Evolutionary conservation across 441 rosid genomes (phyloP), one percentile per base, ranked within the genome.

Genomic region (Populus hybrid): DNA sequence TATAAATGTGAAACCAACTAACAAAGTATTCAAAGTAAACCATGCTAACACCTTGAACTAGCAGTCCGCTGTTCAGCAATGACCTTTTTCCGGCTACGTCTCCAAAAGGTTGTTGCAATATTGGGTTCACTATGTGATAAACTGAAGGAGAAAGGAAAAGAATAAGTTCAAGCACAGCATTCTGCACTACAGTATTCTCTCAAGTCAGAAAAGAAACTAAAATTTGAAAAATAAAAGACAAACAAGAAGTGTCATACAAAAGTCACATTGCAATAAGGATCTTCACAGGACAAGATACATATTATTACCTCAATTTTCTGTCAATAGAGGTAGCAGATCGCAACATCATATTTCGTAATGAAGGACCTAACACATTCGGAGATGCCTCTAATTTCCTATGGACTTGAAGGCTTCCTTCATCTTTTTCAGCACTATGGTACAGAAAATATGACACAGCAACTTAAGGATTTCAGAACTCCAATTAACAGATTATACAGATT

Each of bases 11-110:
- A 63, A 76, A 67, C 32, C 59, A 74, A 76, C 38, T 74, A 46
- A 75, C 14, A 74, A 74, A 84, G 82, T 77, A 79, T 82, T 76
- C 69, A 81, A 68, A 79, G 70, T 75, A 78, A 85, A 46, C 19
- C 57, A 46, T 46, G 57, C 57, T 14, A 46, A 1, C 19, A 94
- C 99, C 99, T 97, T 80, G 98, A 93, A 89, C 98, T 97, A 82
- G 98, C 95, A 79, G 98, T 97, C 85, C 98, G 89, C 82, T 94
- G 98, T 81, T 97, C 98, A 50, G 97, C 98, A 88, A 97, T 91
- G 81, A 91, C 95, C 89, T 92, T 97, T 87, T 91, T 91, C 88
- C 95, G 90, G 86, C 98, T 91, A 81, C 98, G 97, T 68, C 97
- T 84, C 97, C 99, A 90, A 85, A 94, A 92, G 79, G 88, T 86